phyloP scores from a whole-genome alignment of 805 yeast species.

The Maudiozyma serrabonitensis region DNA sequence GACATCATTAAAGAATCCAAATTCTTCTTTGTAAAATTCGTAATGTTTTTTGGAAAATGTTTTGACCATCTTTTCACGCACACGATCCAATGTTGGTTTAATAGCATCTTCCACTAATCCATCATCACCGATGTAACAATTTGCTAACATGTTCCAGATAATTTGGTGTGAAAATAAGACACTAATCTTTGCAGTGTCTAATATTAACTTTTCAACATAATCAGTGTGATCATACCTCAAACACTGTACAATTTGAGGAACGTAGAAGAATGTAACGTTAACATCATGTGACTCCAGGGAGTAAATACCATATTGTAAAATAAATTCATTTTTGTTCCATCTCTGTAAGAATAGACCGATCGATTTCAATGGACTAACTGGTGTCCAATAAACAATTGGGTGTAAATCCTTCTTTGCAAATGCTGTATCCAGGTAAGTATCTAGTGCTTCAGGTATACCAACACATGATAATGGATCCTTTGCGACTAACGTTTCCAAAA shows the following conservation, averaged over 20 bases:
- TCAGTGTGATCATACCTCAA: conserved; percentile 76
- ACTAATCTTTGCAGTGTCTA: conserved; percentile 86
- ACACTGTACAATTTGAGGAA: conserved; percentile 94
- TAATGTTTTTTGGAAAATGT: conserved; percentile 53
- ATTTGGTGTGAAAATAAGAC: conserved; percentile 94
- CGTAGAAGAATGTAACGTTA: conserved; percentile 85
- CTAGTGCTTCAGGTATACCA: conserved; percentile 17
- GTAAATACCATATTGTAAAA: conserved; percentile 82
- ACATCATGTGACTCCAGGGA: conserved; percentile 83
- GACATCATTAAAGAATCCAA: conserved; percentile 80
- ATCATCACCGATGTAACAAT: conserved; percentile 84
- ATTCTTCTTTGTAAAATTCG: conserved; percentile 69
- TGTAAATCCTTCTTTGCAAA: conserved; percentile 13
- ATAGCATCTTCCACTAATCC: conserved; percentile 67
- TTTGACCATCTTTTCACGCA: conserved; percentile 52
- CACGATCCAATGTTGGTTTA: conserved; percentile 73
- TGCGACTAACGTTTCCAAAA: conserved; percentile 37
- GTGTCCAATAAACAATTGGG: conserved; percentile 56
- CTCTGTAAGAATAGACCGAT: conserved; percentile 76
- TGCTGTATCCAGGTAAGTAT: conserved; percentile 8
- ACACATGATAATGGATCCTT: conserved; percentile 44
- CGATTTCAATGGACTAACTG: conserved; percentile 73
- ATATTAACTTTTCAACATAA: conserved; percentile 76
- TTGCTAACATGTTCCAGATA: conserved; percentile 96
- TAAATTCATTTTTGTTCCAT: conserved; percentile 50